Evolutionary conservation across 202 grass and related monocot genomes (phyloP).

Genomic region (Thinopyrum obtusiflorum): DNA sequence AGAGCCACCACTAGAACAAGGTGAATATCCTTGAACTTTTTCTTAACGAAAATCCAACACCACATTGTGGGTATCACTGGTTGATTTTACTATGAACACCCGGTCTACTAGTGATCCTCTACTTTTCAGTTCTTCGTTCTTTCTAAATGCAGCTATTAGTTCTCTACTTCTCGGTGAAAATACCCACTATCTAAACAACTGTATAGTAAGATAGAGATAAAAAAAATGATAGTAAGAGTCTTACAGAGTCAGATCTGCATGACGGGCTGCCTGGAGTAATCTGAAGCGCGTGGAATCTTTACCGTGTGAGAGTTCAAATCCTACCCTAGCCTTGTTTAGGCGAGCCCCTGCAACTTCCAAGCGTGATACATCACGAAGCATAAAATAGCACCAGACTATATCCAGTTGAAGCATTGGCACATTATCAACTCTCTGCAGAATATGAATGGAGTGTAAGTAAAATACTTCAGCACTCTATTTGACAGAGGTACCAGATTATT

Average conservation of each 20-base stretch:
- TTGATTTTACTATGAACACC: neutral
- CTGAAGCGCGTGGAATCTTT: constrained; percentile 86
- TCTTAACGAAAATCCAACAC: neutral
- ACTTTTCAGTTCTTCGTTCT: neutral
- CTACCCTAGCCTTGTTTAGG: constrained; percentile 61
- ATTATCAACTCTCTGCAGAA: constrained; percentile 89
- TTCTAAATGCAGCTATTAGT: neutral
- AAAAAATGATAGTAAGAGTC: neutral
- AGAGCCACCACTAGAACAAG: neutral
- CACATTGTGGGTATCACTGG: neutral
- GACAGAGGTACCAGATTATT: constrained; percentile 14
- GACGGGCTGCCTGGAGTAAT: constrained; percentile 59
- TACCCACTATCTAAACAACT: neutral
- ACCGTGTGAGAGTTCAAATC: constrained; percentile 83
- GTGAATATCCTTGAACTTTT: neutral
- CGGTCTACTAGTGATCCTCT: neutral
- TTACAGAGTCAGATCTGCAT: constrained; percentile 88
- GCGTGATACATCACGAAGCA: constrained; percentile 77
- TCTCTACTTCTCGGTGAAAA: constrained; percentile 23
- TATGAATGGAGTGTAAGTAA: constrained; percentile 23
- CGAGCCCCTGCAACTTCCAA: constrained; percentile 69
- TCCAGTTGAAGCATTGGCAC: constrained; percentile 93
- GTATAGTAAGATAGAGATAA: neutral
- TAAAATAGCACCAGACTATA: constrained; percentile 97
- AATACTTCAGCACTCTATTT: constrained; percentile 22